phyloP scores from a whole-genome alignment of 1,284 basidiomycete species.

The Tilletiopsis washingtonensis region DNA sequence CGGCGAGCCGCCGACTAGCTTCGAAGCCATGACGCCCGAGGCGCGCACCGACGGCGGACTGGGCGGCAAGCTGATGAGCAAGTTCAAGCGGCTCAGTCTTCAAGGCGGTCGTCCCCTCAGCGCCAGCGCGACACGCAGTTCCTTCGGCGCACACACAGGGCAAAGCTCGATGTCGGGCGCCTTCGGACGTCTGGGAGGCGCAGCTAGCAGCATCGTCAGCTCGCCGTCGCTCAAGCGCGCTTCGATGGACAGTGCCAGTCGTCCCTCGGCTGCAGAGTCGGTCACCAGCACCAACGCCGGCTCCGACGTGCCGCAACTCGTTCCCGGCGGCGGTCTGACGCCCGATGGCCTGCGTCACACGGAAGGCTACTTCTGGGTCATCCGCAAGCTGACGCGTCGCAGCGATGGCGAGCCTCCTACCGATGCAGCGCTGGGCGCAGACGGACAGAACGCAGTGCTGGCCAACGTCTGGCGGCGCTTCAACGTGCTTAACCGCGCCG shows the following conservation, averaged over 20 bases:
- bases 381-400: constrained; percentile 28
- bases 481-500: constrained; percentile 27
- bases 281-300: not conserved
- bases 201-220: not conserved
- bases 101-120: not conserved
- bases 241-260: not conserved
- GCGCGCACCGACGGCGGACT: constrained; percentile 20
- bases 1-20: constrained; percentile 27
- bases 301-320: constrained; percentile 19
- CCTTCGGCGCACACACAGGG: too few species aligned
- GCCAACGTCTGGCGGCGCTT: constrained; percentile 35
- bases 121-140: too few species aligned
- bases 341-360: constrained; percentile 15
- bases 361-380: constrained; percentile 40
- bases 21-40: constrained; percentile 36
- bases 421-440: not conserved
- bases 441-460: constrained; percentile 20
- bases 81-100: constrained; percentile 26
- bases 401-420: not conserved
- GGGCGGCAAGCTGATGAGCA: constrained; percentile 29
- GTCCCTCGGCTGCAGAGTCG: not conserved
- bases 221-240: not conserved
- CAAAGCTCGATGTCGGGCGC: not conserved
- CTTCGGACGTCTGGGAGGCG: not conserved
- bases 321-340: constrained; percentile 20